These are phyloP conservation scores for Yarrowia divulgata DNA, from an alignment of 805 yeast species.

Conservation along the genomic window DNA sequence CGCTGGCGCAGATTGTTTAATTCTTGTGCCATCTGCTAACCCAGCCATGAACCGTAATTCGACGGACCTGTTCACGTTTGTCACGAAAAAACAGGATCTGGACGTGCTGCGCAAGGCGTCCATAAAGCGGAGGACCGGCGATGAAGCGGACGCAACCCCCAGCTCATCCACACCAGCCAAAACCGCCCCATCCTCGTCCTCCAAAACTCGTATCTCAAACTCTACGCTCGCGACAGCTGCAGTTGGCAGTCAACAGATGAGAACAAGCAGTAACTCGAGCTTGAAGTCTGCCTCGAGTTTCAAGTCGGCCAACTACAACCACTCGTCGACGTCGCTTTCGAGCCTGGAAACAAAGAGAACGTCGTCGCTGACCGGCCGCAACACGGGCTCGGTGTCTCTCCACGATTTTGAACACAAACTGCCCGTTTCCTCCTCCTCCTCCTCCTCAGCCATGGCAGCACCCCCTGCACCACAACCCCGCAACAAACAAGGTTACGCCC, in stretches of 20 bases:
- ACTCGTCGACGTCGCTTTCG: background rate
- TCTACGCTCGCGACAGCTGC: slow-evolving; percentile 4
- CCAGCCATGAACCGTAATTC: slow-evolving; percentile 34
- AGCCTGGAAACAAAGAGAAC: background rate
- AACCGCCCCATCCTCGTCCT: background rate
- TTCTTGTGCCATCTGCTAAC: too few relatives aligned
- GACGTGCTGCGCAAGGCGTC: slow-evolving; percentile 36
- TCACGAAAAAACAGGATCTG: slow-evolving; percentile 31
- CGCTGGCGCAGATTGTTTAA: too few relatives aligned
- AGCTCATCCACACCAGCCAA: background rate
- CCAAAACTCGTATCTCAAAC: slow-evolving; percentile 15
- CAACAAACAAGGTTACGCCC: slow-evolving; percentile 10
- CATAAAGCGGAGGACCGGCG: background rate
- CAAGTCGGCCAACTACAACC: background rate
- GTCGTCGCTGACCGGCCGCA: background rate
- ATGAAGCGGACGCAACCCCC: too few relatives aligned
- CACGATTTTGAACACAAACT: slow-evolving; percentile 28
- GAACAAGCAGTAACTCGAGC: background rate
- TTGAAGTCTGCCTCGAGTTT: too few relatives aligned
- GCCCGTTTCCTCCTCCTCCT: background rate
- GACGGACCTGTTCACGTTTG: slow-evolving; percentile 32
- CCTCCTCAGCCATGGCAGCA: background rate
- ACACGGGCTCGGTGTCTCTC: background rate
- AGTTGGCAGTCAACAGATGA: background rate
- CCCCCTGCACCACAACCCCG: slow-evolving; percentile 16